Percentiles rank a stretch among this genome's conserved stretches.
phyloP scores from a whole-genome alignment of 1,284 basidiomycete species.

The Ganoderma lucidum region DNA sequence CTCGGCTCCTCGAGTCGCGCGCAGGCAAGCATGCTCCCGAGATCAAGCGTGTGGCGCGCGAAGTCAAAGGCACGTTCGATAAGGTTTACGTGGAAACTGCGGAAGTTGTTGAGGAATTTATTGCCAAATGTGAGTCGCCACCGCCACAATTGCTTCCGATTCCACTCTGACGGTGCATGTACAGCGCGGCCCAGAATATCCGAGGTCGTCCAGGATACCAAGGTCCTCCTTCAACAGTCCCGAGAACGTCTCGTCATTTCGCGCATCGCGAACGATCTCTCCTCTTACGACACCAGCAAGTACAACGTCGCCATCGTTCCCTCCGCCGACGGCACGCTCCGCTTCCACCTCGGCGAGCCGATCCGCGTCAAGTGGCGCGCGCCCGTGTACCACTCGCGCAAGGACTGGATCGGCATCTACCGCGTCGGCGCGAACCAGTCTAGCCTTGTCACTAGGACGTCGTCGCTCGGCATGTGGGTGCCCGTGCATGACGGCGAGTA shows the following conservation, averaged over 20 bases:
- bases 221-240: slow-evolving; percentile 89
- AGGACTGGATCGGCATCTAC: slow-evolving; percentile 98
- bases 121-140: slow-evolving; percentile 78
- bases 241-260: slow-evolving; percentile 90
- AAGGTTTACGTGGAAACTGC: slow-evolving; percentile 95
- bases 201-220: slow-evolving; percentile 92
- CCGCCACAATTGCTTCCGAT: background rate
- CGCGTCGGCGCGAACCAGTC: slow-evolving; percentile 88
- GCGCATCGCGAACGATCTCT: slow-evolving; percentile 86
- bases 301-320: slow-evolving; percentile 77
- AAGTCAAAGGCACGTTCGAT: slow-evolving; percentile 93
- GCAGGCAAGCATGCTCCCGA: slow-evolving; percentile 78
- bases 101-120: slow-evolving; percentile 90
- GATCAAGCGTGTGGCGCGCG: slow-evolving; percentile 82
- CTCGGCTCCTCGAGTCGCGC: slow-evolving; percentile 70
- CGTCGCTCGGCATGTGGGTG: slow-evolving; percentile 91
- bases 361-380: slow-evolving; percentile 91
- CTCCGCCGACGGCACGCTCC: slow-evolving; percentile 56
- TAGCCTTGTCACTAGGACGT: slow-evolving; percentile 85
- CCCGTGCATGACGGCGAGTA: slow-evolving; percentile 93
- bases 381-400: slow-evolving; percentile 87
- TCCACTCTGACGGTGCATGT: background rate
- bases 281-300: slow-evolving; percentile 79
- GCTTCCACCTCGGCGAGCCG: slow-evolving; percentile 92
- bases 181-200: slow-evolving; percentile 69